Conservation (phyloP, 805 yeast species). For the Candida arabinofermentans region DNA sequence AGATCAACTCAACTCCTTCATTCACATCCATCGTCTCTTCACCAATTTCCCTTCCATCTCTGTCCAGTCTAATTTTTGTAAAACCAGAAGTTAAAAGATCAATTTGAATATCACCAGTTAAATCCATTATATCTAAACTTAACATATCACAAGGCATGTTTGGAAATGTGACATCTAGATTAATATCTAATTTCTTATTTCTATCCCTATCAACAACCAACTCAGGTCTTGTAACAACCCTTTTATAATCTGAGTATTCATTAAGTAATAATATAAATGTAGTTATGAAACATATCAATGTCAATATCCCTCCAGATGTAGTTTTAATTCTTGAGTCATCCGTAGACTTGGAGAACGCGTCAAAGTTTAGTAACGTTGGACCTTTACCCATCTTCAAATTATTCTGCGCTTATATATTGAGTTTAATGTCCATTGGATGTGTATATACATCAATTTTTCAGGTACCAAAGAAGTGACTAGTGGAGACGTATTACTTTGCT, state of each 20-base stretch:
- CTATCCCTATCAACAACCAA: constrained; percentile 84
- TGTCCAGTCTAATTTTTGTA: constrained; percentile 58
- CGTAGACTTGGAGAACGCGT: constrained; percentile 90
- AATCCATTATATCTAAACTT: constrained; percentile 83
- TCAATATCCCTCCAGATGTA: constrained; percentile 84
- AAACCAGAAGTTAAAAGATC: constrained; percentile 72
- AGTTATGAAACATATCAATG: constrained; percentile 61
- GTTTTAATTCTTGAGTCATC: constrained; percentile 91
- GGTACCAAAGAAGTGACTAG: too few relatives aligned
- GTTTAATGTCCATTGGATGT: neutral
- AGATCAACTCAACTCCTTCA: constrained; percentile 20
- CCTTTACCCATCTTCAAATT: constrained; percentile 24
- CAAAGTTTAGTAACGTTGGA: constrained; percentile 52
- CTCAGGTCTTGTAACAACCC: constrained; percentile 70
- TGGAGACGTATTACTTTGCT: too few relatives aligned
- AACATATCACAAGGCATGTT: constrained; percentile 79
- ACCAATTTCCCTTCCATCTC: constrained; percentile 44
- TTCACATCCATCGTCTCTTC: constrained; percentile 41
- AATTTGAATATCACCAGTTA: constrained; percentile 77
- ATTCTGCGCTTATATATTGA: neutral
- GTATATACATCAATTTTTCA: neutral
- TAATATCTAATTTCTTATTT: constrained; percentile 69
- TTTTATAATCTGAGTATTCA: constrained; percentile 74
- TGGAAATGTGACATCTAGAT: constrained; percentile 80
- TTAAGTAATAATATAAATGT: constrained; percentile 60